Base-by-base conservation (phyloP, 371 early-diverging fungal species). In the Zopfochytrium polystomum region DNA sequence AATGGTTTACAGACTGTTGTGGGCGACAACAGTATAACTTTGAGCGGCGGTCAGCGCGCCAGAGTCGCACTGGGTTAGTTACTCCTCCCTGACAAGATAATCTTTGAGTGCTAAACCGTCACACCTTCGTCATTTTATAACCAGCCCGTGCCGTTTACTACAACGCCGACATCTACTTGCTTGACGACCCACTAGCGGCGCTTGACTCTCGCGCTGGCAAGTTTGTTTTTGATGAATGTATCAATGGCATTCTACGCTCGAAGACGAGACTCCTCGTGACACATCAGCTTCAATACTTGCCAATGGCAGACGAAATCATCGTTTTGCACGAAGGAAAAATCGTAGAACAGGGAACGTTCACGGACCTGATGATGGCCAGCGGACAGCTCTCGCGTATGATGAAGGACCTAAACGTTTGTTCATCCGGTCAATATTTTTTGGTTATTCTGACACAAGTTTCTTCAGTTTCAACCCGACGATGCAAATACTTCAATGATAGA, bases 21-120 rank as follows among this genome's bases (percentile, higher is more conserved):
- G 44, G 93, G 93, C 32, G 95, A 92, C 68, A 64, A 84, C 44
- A 93, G 93, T 2, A 81, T 92, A 23, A 88, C 87, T 0, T 75
- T 93, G 22, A 88, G 88, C 54, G 95, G 95, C 52, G 95, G 94
- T 3, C 80, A 83, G 49, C 71, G 73, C 52, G 62, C 62, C 1
- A 71, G 79, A 22, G 63, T 75, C 27, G 55, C 73, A 11, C 47
- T 72, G 5, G 62, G 62, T 61, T 38, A 20, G 27, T 11, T 22
- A 13, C 54, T 46, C 52, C 48, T 65, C 27, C 68, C 68, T 23
- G 67, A 73, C 7, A 9, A 46, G 18, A 20, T 66, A 18, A 74
- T 67, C 55, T 55, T 44, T 48, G 70, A 83, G 13, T 80, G 85
- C 26, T 80, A 81, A 74, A 75, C 72, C 35, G 69, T 85, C n/a